Base-by-base conservation (phyloP, 1,139 yeast genomes). In the Debaryomycetaceae sp. region DNA sequence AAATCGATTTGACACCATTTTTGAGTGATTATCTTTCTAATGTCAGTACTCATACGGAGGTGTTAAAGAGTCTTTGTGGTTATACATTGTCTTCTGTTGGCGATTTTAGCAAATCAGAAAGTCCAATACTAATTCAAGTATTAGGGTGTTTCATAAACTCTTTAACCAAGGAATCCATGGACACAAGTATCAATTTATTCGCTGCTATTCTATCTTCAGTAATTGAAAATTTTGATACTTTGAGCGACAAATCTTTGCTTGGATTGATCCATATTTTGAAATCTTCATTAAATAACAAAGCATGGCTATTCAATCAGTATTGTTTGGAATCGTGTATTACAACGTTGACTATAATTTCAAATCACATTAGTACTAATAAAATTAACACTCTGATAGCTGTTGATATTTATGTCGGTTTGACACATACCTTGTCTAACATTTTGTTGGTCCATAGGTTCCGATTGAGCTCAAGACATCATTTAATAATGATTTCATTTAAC, bases 251-350 rank as follows among this genome's bases (percentile, higher is more conserved):
- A 7, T 34, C 43, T 2, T 37, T 37, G 1, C 26, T 24, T 2
- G 22, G 33, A 1, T 37, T 58, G 8, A 44, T 63, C 40, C 33
- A 36, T 1, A 40, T 53, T 7, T 39, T 79, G n/a, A 75, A 70
- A 39, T 41, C 52, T 1, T 49, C 73, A 13, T 60, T 83, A 17
- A 61, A 75, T 6, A 75, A 75, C 4, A 73, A 74, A 47, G 52
- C 77, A 0, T 81, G 87, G 85, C 49, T 77, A 1, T 70, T 87
- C 40, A 70, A 76, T n/a, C 96, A 87, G 56, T 84, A 83, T 53
- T 58, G 78, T 3, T 61, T 83, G 15, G 96, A 88, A 56, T 49
- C 72, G 24, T 56, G 73, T 1, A 43, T 83, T 3, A 56, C 70
- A 3, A 42, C 71, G 35, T 50, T 73, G 4, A 53, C 71, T 5